Conservation (phyloP, 371 early-diverging fungal species). For the Batkoa obscura region DNA sequence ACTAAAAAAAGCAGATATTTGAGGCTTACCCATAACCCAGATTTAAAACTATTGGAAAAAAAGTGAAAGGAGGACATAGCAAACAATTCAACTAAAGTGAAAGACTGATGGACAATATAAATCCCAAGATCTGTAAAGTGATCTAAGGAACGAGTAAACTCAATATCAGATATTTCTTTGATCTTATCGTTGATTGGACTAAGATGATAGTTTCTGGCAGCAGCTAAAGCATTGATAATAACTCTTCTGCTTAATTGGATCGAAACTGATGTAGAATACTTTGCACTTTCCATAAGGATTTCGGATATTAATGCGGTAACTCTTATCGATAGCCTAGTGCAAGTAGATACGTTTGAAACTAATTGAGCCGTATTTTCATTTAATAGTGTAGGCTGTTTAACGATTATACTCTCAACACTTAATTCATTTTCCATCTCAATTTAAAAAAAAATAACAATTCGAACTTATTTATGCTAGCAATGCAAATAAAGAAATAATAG, state of each 20-base stretch:
- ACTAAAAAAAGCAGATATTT: constrained; percentile 10
- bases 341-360: not conserved
- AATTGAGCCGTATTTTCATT: not conserved
- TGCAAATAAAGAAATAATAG: too few relatives aligned
- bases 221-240: not conserved
- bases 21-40: constrained; percentile 33
- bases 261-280: not conserved
- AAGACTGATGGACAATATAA: constrained; percentile 43
- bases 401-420: too few relatives aligned
- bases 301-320: not conserved
- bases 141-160: too few relatives aligned
- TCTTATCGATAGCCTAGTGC: not conserved
- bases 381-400: not conserved
- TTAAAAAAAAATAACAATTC: too few relatives aligned
- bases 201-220: not conserved
- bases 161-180: too few relatives aligned
- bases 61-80: constrained; percentile 58
- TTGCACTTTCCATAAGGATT: not conserved
- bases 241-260: not conserved
- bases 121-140: too few relatives aligned
- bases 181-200: too few relatives aligned
- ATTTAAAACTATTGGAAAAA: constrained; percentile 42
- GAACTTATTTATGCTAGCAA: too few relatives aligned
- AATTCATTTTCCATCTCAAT: too few relatives aligned
- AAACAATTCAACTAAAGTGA: constrained; percentile 61